These are phyloP conservation scores for Chlorella sorokiniana DNA, from an alignment of 139 green algal species.

Conservation along the genomic window DNA sequence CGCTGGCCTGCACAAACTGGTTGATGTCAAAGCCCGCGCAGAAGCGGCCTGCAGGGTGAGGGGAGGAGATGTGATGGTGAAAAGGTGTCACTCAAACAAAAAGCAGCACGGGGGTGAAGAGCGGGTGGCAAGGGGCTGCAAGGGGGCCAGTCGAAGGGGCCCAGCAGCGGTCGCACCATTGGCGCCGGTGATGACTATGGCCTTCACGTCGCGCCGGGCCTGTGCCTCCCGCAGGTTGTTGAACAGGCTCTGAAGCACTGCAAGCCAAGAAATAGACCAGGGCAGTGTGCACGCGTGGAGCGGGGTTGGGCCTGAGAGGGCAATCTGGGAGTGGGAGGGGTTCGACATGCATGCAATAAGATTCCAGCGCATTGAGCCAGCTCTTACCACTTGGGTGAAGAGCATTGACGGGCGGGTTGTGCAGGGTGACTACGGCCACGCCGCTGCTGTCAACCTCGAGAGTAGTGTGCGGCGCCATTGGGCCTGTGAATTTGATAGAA, in stretches of 20 bases:
- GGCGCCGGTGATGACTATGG: conserved; percentile 89
- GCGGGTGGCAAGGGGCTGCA: background rate
- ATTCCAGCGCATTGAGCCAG: too few species aligned
- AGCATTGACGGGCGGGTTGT: conserved; percentile 95
- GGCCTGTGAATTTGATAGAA: too few species aligned
- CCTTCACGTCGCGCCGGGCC: conserved; percentile 66
- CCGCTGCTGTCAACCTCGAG: conserved; percentile 54
- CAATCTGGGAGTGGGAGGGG: too few species aligned
- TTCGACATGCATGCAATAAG: too few species aligned
- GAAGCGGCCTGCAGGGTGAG: conserved; percentile 68
- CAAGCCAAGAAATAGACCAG: background rate
- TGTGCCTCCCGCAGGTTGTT: conserved; percentile 77
- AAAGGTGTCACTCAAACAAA: background rate
- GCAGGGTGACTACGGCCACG: conserved; percentile 89
- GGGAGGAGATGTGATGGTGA: too few species aligned
- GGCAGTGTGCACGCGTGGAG: background rate
- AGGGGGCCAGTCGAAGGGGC: background rate
- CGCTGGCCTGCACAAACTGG: conserved; percentile 61
- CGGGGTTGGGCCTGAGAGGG: background rate
- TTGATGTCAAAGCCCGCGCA: conserved; percentile 94
- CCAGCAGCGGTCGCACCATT: conserved; percentile 23
- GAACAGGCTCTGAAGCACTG: conserved; percentile 88
- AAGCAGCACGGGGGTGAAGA: background rate
- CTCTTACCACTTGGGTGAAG: conserved; percentile 80
- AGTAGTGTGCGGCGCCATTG: conserved; percentile 1